A percentile compares a stretch with the other conserved stretches of the same genome.
phyloP scores from a whole-genome alignment of 805 yeast genomes.

The Nakazawaea populi region DNA sequence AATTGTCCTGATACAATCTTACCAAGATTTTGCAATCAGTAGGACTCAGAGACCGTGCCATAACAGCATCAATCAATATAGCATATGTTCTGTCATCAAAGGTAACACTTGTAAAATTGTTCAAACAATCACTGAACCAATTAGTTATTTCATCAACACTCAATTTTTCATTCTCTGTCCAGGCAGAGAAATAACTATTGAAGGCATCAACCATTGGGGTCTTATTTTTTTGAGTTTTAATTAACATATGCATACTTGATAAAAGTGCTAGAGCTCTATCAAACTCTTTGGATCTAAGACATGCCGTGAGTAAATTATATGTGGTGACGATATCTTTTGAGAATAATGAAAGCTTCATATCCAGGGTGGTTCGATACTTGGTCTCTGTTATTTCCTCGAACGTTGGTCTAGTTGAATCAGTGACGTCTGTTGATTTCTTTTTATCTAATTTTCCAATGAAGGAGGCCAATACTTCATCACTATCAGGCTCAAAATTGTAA shows the following conservation, averaged over 20 bases:
- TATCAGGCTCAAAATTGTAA: background rate
- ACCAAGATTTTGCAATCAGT: background rate
- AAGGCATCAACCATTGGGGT: constrained; percentile 10
- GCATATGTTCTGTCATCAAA: constrained; percentile 59
- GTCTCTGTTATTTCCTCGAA: background rate
- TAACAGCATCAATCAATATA: constrained; percentile 42
- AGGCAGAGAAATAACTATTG: constrained; percentile 15
- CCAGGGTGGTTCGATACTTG: background rate
- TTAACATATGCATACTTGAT: constrained; percentile 46
- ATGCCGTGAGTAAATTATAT: constrained; percentile 77
- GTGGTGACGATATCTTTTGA: constrained; percentile 58
- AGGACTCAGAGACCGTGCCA: background rate
- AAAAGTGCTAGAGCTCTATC: constrained; percentile 67
- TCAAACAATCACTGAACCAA: constrained; percentile 29
- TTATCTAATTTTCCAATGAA: constrained; percentile 2
- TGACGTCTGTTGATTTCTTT: background rate
- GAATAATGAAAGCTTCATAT: constrained; percentile 11
- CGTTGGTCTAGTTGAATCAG: background rate
- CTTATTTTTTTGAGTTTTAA: constrained; percentile 1
- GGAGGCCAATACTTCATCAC: background rate
- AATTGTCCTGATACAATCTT: constrained; percentile 4
- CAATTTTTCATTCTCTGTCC: constrained; percentile 33
- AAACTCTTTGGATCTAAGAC: constrained; percentile 58
- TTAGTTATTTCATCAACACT: constrained; percentile 36
- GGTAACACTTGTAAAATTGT: constrained; percentile 23